Evolutionary conservation across 2,329 filamentous ascomycete species (phyloP), one percentile per base, ranked within the genome.

Genomic region (Pseudocercospora fuligena): DNA sequence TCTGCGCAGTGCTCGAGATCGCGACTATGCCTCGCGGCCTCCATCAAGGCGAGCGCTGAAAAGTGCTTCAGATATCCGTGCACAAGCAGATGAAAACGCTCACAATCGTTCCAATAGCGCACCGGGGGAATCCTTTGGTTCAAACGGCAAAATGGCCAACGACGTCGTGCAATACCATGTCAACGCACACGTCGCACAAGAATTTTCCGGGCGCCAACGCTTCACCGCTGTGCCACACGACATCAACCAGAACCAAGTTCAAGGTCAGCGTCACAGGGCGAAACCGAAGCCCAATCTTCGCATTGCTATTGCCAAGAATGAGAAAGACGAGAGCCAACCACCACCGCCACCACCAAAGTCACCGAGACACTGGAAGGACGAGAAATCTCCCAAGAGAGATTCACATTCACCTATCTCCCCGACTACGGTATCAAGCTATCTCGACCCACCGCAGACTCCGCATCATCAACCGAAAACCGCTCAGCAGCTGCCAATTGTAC

Each of bases 331-430:
- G 36, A 25, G 29, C 11, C 43, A 40, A 54, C 65, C 69, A 36
- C 70, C 69, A 29, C 66, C 69, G 25, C 70, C 70, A 21, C 72
- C 73, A 60, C 66, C 69, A 16, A 73, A 72, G 56, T 71, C 72
- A 19, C 68, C 72, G 27, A 61, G 66, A 53, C 68, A 70, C 60
- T 36, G 33, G 43, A 47, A 69, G 46, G 36, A 58, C 21, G 40
- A 29, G 8, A 46, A 40, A 19, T 56, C 58, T n/a, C 36, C 51
- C 61, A 57, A 61, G 31, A 29, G 31, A 43, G n/a, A 36, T 27
- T 58, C 62, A 21, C 51, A 54, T 51, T 57, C 54, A 27, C 62
- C 53, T 56, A 31, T 60, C 21, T 64, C 54, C 11, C 56, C 56
- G 2, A 23, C 56, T 1, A 58, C 56, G 27, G 1, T n/a, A 43